Conservation (phyloP, 805 yeast species). For the Kazachstania bromeliacearum region DNA sequence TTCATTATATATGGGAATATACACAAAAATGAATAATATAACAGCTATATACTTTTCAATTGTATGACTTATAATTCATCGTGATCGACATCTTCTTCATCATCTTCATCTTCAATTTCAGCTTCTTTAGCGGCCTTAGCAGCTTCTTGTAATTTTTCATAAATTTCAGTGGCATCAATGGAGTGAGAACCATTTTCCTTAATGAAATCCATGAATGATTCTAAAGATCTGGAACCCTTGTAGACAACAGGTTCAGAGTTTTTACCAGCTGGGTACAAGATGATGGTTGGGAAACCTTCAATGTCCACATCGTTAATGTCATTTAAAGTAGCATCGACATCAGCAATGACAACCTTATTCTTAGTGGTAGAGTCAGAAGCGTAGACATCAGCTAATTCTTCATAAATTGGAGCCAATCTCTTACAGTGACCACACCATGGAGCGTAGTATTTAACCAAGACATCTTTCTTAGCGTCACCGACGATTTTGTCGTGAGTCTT, state of each 20-base stretch:
- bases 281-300: conserved; percentile 87
- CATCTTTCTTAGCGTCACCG: conserved; percentile 49
- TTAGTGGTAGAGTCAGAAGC: conserved; percentile 39
- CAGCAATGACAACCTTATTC: conserved; percentile 62
- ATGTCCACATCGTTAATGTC: conserved; percentile 70
- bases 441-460: conserved; percentile 85
- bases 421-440: conserved; percentile 99
- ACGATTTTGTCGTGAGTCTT: conserved; percentile 68
- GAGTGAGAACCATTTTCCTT: conserved; percentile 53
- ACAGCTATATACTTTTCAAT: no score
- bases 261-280: conserved; percentile 83
- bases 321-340: conserved; percentile 82
- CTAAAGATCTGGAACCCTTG: conserved; percentile 66
- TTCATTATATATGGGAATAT: not conserved
- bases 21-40: not conserved
- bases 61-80: conserved; percentile 28
- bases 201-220: conserved; percentile 61
- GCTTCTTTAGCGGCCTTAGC: conserved; percentile 13
- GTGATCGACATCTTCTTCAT: conserved; percentile 18
- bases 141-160: conserved; percentile 12
- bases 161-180: conserved; percentile 44
- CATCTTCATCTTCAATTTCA: conserved; percentile 11
- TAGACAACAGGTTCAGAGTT: conserved; percentile 56
- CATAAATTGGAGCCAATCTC: conserved; percentile 81
- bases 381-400: conserved; percentile 70